Base-by-base conservation (phyloP, 2,329 filamentous ascomycete species). In the Aspergillus sergii region DNA sequence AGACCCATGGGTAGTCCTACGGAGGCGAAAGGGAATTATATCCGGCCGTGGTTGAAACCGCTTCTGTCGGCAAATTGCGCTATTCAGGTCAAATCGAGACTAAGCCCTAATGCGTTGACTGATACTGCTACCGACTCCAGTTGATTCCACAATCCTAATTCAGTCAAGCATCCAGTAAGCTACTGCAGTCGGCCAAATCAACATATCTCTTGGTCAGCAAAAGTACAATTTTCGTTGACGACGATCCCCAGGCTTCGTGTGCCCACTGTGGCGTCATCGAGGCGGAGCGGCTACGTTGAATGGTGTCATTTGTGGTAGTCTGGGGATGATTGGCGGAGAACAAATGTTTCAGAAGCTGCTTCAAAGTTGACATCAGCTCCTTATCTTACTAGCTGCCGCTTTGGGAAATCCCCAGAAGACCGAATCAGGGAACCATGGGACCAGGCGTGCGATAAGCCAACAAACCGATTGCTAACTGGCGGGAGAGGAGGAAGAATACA, bases 241-340 rank as follows among this genome's bases (percentile, higher is more conserved):
- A 9, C 51, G n/a, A 54, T 54, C 30, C 43, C 43, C 43, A 10
- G 19, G 11, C 30, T 16, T 10, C 14, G 19, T 53, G 30, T 54
- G 32, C 28, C 51, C 51, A 54, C 51, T 36, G 51, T 36, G 51
- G 51, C 51, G 51, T 54, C 51, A 54, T 36, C n/a, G n/a, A 30
- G 39, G 39, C 39, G 16, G 39, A 41, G 39, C 39, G 16, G 14
- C 39, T 39, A 39, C 34, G 14, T 39, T n/a, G n/a, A 26, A 16
- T 51, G 23, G 48, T 51, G 50, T 34, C 50, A 53, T 53, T 28
- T 26, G 50, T 19, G 7, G 50, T 53, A 21, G 23, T 36, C 51
- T 36, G 51, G 51, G 32, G 51, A 34, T 54, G 51, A 36, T 54
- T 54, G 51, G 51, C 51, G 34, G 34, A 36, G 34, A 36, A 16